A percentile compares a stretch with the other conserved stretches of the same genome.
Evolutionary conservation across 768 basidiomycete genomes (phyloP).

Genomic region (Suillus lakei): DNA sequence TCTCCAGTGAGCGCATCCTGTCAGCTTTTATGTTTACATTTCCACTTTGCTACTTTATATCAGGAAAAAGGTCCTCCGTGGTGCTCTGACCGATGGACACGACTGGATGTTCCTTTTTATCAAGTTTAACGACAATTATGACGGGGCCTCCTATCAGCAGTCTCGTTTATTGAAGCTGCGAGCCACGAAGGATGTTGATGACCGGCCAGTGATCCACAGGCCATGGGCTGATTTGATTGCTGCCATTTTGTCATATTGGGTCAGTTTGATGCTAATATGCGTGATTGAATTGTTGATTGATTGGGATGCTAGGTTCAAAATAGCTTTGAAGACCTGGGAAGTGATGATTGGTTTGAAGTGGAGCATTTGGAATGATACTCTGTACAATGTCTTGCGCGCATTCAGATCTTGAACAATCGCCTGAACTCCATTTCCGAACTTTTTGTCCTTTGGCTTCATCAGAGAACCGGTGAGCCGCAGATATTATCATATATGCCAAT

Average conservation of each 20-base stretch:
- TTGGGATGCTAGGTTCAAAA: not conserved
- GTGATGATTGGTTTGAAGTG: too few species aligned
- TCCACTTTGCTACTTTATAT: not conserved
- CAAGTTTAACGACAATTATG: not conserved
- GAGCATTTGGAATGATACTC: too few species aligned
- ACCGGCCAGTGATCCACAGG: not conserved
- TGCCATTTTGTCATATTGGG: not conserved
- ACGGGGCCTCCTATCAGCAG: not conserved
- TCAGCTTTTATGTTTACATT: not conserved
- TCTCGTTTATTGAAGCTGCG: not conserved
- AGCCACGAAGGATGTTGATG: accelerated
- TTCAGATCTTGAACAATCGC: too few species aligned
- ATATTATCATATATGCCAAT: too few species aligned
- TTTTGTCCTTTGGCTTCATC: too few species aligned
- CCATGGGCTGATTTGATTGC: not conserved
- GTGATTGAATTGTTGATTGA: not conserved
- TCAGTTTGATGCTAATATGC: not conserved
- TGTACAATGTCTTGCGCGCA: too few species aligned
- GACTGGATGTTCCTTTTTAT: not conserved
- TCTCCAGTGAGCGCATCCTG: not conserved
- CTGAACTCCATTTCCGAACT: too few species aligned
- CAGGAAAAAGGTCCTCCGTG: not conserved
- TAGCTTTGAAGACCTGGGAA: too few species aligned
- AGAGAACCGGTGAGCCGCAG: too few species aligned
- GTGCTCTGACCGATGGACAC: not conserved